Evolutionary conservation across 306 rosid species (phyloP).

Genomic region (Adenanthera pavonina): DNA sequence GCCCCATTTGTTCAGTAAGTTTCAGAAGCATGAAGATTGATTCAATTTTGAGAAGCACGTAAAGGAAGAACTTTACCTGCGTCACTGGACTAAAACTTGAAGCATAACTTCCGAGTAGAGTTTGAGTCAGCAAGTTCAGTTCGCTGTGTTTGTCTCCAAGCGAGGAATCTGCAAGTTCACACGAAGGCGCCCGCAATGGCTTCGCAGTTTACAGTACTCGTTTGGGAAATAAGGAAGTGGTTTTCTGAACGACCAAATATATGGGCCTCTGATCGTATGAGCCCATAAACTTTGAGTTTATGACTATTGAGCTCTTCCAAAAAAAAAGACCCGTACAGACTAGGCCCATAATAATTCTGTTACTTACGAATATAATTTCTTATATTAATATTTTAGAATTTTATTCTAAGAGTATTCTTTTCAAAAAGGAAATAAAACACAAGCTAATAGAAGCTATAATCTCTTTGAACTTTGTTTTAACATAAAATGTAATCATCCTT

Average conservation of each 20-base stretch:
- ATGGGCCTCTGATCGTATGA: not conserved
- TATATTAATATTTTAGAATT: too few relatives aligned
- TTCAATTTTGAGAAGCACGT: not conserved
- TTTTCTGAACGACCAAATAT: not conserved
- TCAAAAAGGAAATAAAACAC: too few relatives aligned
- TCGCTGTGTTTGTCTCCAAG: not conserved
- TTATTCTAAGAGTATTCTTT: too few relatives aligned
- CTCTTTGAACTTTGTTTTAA: too few relatives aligned
- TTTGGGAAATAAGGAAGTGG: too few relatives aligned
- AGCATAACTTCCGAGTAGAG: not conserved
- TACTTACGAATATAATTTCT: too few relatives aligned
- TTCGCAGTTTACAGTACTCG: too few relatives aligned
- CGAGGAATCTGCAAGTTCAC: too few relatives aligned
- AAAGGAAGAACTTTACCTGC: not conserved
- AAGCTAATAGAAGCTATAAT: too few relatives aligned
- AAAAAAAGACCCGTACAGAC: not conserved
- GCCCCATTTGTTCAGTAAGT: not conserved
- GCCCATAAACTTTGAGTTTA: not conserved
- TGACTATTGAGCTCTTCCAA: not conserved
- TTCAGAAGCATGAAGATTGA: not conserved
- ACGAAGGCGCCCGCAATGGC: not conserved
- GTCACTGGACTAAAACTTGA: not conserved
- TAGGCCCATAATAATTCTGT: not conserved
- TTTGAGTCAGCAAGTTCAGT: not conserved
- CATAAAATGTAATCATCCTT: too few relatives aligned